A percentile compares a stretch with the other conserved stretches of the same genome.
phyloP scores from a whole-genome alignment of 1,284 basidiomycete species.

The Leccinum pachyderme region DNA sequence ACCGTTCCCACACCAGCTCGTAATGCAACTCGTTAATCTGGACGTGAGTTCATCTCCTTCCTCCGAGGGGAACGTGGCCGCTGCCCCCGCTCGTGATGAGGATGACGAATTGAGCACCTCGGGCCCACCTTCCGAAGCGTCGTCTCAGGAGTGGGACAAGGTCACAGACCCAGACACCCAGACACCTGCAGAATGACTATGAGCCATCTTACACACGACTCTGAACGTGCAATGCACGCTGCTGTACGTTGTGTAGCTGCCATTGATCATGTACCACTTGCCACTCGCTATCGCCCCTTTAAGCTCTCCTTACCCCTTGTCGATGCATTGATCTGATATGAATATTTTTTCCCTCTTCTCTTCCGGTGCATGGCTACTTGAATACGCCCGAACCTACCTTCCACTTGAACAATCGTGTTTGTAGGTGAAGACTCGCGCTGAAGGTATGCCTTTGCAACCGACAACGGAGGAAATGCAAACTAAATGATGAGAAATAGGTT shows the following conservation, averaged over 20 bases:
- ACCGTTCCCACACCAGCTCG: constrained; percentile 45
- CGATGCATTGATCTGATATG: constrained; percentile 63
- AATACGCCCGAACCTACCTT: constrained; percentile 18
- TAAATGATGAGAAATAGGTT: constrained; percentile 49
- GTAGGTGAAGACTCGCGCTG: constrained; percentile 63
- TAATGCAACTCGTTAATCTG: constrained; percentile 86
- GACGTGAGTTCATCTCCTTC: constrained; percentile 76
- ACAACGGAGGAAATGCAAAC: constrained; percentile 25
- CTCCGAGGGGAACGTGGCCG: constrained; percentile 32
- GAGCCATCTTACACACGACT: constrained; percentile 30
- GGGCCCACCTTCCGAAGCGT: constrained; percentile 75
- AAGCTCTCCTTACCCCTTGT: constrained; percentile 23
- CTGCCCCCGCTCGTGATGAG: constrained; percentile 36
- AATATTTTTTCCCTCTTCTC: constrained; percentile 32
- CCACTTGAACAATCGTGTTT: constrained; percentile 14
- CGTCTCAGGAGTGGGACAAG: constrained; percentile 84
- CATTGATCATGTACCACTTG: constrained; percentile 26
- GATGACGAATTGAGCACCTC: constrained; percentile 57
- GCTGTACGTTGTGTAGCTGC: constrained; percentile 34
- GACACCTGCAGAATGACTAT: constrained; percentile 41
- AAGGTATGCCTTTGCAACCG: constrained; percentile 61
- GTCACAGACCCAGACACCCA: constrained; percentile 69
- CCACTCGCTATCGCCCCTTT: constrained; percentile 17
- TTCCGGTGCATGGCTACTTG: constrained; percentile 30
- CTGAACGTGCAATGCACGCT: constrained; percentile 31